phyloP scores from a whole-genome alignment of 208 protist species.

The Acanthamoeba quina region DNA sequence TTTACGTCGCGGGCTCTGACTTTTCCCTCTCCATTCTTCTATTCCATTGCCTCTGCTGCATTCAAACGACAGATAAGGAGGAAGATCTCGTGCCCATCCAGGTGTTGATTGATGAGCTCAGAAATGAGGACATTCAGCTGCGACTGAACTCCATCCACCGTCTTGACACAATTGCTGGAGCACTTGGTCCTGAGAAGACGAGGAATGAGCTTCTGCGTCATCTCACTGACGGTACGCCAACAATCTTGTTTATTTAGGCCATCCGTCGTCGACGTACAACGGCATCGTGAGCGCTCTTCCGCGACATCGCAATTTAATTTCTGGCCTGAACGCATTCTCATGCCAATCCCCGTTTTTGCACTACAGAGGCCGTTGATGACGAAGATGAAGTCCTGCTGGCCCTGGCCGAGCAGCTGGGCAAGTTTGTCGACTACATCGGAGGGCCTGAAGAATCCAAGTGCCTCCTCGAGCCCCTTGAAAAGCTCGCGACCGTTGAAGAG shows the following conservation, averaged over 20 bases:
- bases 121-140: constrained; percentile 96
- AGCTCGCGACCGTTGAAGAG: constrained; percentile 97
- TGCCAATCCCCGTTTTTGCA: background rate
- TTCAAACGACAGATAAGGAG: constrained; percentile 25
- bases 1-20: background rate
- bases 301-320: background rate
- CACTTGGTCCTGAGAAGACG: constrained; percentile 96
- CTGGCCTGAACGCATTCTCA: background rate
- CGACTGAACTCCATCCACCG: constrained; percentile 97
- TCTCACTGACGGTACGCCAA: constrained; percentile 93
- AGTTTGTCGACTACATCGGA: constrained; percentile 97
- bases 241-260: background rate
- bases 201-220: constrained; percentile 97
- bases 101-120: constrained; percentile 97
- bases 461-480: constrained; percentile 96
- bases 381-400: constrained; percentile 99
- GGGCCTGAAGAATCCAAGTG: constrained; percentile 93
- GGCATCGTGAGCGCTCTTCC: background rate
- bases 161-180: constrained; percentile 97
- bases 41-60: background rate
- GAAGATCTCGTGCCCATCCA: constrained; percentile 96
- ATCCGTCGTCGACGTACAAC: background rate
- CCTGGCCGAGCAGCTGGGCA: constrained; percentile 97
- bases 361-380: constrained; percentile 95
- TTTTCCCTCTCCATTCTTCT: background rate